phyloP scores from a whole-genome alignment of 495 filamentous ascomycete genomes.

The Trichoderma gamsii region DNA sequence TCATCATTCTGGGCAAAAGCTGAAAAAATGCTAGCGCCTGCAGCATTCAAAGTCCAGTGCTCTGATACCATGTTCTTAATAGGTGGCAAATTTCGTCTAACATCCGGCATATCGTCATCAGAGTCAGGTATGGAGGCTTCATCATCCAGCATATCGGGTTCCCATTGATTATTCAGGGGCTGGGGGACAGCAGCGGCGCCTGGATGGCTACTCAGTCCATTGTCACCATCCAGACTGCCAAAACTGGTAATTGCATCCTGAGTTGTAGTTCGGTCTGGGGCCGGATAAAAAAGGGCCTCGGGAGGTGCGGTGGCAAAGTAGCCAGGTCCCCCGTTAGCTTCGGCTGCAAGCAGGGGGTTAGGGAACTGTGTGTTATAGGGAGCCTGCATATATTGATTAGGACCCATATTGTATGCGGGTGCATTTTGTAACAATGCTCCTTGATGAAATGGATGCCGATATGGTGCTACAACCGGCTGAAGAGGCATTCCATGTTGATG shows the following conservation, averaged over 20 bases:
- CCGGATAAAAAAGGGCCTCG: background rate
- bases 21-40: slow-evolving; percentile 38
- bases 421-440: background rate
- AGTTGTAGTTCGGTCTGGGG: background rate
- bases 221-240: background rate
- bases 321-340: background rate
- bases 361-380: background rate
- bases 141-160: slow-evolving; percentile 54
- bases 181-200: background rate
- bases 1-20: slow-evolving; percentile 46
- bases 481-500: slow-evolving; percentile 24
- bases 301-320: background rate
- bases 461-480: slow-evolving; percentile 24
- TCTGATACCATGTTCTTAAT: slow-evolving; percentile 21
- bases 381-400: background rate
- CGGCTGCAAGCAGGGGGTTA: slow-evolving; percentile 3
- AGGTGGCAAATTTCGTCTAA: background rate
- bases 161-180: slow-evolving; percentile 25
- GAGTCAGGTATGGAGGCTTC: slow-evolving; percentile 57
- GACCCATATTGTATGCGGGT: background rate
- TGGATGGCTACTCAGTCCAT: background rate
- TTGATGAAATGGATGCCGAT: slow-evolving; percentile 23
- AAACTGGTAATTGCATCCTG: background rate
- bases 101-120: slow-evolving; percentile 33
- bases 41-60: slow-evolving; percentile 32